Evolutionary conservation across 2,329 filamentous ascomycete species (phyloP).

Genomic region (Hypoxylon sp.): DNA sequence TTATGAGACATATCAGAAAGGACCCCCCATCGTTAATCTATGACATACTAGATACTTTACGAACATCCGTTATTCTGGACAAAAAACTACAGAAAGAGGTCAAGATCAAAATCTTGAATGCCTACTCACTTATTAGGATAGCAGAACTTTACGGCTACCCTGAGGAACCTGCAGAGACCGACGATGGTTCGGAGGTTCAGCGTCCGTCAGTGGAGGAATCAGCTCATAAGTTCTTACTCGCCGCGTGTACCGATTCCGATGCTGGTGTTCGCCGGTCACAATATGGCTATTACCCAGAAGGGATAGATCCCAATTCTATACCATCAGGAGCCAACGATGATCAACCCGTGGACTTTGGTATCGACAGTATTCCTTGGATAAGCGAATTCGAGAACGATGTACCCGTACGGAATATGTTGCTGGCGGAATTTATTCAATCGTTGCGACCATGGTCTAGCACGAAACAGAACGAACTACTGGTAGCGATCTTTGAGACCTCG

Average conservation of each 20-base stretch:
- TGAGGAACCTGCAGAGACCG: constrained; percentile 49
- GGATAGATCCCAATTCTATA: constrained; percentile 62
- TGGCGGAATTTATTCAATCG: constrained; percentile 80
- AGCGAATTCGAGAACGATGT: constrained; percentile 72
- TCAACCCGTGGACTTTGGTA: constrained; percentile 65
- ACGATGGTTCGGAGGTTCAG: constrained; percentile 52
- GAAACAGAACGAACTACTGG: constrained; percentile 81
- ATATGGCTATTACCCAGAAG: constrained; percentile 84
- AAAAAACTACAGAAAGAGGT: constrained; percentile 73
- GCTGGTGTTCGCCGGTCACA: constrained; percentile 80
- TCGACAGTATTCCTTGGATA: constrained; percentile 76
- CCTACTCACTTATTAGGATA: constrained; percentile 76
- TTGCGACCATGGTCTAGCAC: constrained; percentile 84
- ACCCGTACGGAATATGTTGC: constrained; percentile 78
- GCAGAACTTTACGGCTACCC: constrained; percentile 74
- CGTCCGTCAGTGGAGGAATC: constrained; percentile 67
- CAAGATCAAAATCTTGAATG: constrained; percentile 80
- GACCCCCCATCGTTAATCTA: constrained; percentile 79
- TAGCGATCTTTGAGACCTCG: constrained; percentile 79
- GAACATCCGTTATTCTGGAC: constrained; percentile 77
- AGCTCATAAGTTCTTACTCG: constrained; percentile 78
- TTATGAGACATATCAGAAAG: constrained; percentile 79
- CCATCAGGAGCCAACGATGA: constrained; percentile 53
- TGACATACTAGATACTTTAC: constrained; percentile 77
- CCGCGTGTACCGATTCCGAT: constrained; percentile 75